These are phyloP conservation scores for Mercurialis annua DNA, from an alignment of 345 rosid species.

Conservation along the genomic window DNA sequence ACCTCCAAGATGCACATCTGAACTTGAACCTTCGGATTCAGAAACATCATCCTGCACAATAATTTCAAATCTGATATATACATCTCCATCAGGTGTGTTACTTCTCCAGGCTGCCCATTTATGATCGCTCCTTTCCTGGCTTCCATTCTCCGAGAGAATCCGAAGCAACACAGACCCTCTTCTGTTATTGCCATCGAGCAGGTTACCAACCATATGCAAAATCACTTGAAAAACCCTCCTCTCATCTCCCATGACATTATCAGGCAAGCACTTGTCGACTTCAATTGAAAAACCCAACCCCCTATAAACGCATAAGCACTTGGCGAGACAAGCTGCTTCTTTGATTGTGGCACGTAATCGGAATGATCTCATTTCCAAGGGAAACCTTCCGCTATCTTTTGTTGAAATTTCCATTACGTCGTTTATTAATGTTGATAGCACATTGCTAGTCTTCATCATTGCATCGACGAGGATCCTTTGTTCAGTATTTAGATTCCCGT, in stretches of 20 bases:
- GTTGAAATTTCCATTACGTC: slow-evolving; percentile 81
- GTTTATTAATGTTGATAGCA: slow-evolving; percentile 68
- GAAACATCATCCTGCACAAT: slow-evolving; percentile 30
- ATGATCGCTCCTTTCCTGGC: slow-evolving; percentile 60
- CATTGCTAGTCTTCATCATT: slow-evolving; percentile 73
- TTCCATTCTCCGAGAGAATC: slow-evolving; percentile 55
- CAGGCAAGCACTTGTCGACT: slow-evolving; percentile 72
- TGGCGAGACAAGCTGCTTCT: slow-evolving; percentile 77
- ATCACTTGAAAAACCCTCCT: slow-evolving; percentile 84
- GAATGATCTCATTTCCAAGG: slow-evolving; percentile 55
- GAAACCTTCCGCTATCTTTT: slow-evolving; percentile 59
- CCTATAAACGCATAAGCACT: slow-evolving; percentile 65
- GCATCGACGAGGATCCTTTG: slow-evolving; percentile 68
- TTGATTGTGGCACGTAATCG: slow-evolving; percentile 58
- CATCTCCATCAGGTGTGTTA: slow-evolving; percentile 54
- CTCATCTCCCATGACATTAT: slow-evolving; percentile 75
- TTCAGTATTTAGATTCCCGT: slow-evolving; percentile 50
- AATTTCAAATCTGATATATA: slow-evolving; percentile 66
- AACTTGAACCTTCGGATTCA: slow-evolving; percentile 41
- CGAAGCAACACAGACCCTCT: slow-evolving; percentile 49
- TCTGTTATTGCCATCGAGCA: slow-evolving; percentile 47
- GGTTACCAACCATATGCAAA: slow-evolving; percentile 80
- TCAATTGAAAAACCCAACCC: slow-evolving; percentile 62
- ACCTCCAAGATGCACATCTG: slow-evolving; percentile 41
- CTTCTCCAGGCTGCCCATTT: slow-evolving; percentile 77